These are phyloP conservation scores for Leishmania amazonensis DNA, from an alignment of 208 protist genomes.

Conservation along the genomic window DNA sequence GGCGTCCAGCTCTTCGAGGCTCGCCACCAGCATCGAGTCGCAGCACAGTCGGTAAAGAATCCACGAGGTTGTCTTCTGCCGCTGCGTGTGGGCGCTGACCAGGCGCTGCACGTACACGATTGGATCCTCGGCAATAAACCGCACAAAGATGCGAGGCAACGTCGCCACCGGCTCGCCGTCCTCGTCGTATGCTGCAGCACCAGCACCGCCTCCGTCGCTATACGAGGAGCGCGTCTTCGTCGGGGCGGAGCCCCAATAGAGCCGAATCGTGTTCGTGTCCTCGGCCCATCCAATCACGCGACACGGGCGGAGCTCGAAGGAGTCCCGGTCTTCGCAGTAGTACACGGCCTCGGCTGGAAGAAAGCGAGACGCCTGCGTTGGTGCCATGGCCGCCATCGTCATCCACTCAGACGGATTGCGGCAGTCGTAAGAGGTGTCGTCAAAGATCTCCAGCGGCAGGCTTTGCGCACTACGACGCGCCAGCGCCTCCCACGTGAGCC, in stretches of 20 bases:
- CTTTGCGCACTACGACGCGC: constrained; percentile 62
- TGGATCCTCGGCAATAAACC: constrained; percentile 90
- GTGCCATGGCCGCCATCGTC: constrained; percentile 66
- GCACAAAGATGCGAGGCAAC: constrained; percentile 88
- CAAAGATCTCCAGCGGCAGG: constrained; percentile 94
- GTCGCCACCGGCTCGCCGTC: constrained; percentile 8
- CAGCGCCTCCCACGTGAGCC: constrained; percentile 67
- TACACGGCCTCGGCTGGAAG: constrained; percentile 86
- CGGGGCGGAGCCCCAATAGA: constrained; percentile 71
- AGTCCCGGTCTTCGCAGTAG: constrained; percentile 30
- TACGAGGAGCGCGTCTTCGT: not conserved
- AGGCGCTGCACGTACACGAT: constrained; percentile 89
- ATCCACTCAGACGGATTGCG: constrained; percentile 93
- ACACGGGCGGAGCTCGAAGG: constrained; percentile 74
- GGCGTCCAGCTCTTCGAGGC: constrained; percentile 63
- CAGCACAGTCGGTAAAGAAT: constrained; percentile 93
- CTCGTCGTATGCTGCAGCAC: not conserved
- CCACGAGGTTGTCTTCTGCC: constrained; percentile 88
- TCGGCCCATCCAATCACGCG: constrained; percentile 84
- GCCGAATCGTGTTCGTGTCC: constrained; percentile 63
- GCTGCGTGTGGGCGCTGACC: constrained; percentile 76
- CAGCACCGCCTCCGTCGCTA: not conserved
- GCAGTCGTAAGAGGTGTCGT: constrained; percentile 96
- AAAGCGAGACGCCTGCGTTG: constrained; percentile 52
- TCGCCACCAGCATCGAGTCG: constrained; percentile 91